Evolutionary conservation across 306 rosid species (phyloP).

Genomic region (Hippophae tibetana): DNA sequence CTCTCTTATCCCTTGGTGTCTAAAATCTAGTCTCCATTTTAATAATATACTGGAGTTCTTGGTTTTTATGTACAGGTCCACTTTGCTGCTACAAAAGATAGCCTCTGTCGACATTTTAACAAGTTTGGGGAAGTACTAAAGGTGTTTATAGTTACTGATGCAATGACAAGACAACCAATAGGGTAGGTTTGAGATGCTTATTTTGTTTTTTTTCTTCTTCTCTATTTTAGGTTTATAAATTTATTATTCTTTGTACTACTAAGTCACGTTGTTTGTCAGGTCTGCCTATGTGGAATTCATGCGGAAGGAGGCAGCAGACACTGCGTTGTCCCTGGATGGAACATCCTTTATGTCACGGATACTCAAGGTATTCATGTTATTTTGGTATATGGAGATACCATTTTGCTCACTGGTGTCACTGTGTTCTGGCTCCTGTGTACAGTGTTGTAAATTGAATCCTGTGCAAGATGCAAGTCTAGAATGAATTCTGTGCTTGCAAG

Average conservation of each 20-base stretch:
- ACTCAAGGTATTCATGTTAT: slow-evolving; percentile 57
- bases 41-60: background rate
- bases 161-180: slow-evolving; percentile 72
- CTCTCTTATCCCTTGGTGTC: slow-evolving; percentile 13
- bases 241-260: background rate
- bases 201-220: slow-evolving; percentile 6
- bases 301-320: slow-evolving; percentile 83
- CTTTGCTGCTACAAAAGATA: slow-evolving; percentile 89
- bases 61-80: slow-evolving; percentile 49
- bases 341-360: slow-evolving; percentile 90
- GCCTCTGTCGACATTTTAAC: slow-evolving; percentile 77
- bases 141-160: slow-evolving; percentile 68
- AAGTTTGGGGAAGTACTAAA: slow-evolving; percentile 82
- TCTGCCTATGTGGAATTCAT: slow-evolving; percentile 89
- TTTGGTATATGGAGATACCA: background rate
- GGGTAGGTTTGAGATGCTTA: slow-evolving; percentile 43
- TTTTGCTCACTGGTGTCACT: too few species aligned
- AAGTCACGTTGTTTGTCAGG: slow-evolving; percentile 44
- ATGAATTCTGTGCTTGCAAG: too few species aligned
- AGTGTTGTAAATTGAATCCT: background rate
- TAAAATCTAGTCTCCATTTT: background rate
- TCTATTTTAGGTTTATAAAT: too few species aligned
- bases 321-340: slow-evolving; percentile 80
- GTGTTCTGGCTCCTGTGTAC: too few species aligned
- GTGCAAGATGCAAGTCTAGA: too few species aligned